phyloP scores from a whole-genome alignment of 345 rosid genomes.

The Dimocarpus longan region DNA sequence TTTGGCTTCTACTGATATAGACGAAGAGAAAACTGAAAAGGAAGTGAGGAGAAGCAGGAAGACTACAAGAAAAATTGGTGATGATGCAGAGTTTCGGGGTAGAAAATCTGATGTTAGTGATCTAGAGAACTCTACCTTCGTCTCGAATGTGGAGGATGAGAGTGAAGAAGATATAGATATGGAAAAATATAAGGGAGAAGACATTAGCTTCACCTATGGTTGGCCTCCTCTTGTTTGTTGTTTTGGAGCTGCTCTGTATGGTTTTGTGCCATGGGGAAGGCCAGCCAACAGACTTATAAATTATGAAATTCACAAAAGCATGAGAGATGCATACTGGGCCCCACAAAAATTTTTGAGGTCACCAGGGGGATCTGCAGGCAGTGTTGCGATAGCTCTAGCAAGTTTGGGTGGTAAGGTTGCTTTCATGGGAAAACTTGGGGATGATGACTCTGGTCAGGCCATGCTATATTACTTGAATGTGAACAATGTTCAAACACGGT shows the following conservation, averaged over 20 bases:
- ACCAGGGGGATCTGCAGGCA: constrained; percentile 85
- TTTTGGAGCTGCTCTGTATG: constrained; percentile 89
- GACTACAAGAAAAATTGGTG: constrained; percentile 37
- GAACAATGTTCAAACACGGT: constrained; percentile 75
- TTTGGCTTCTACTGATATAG: constrained; percentile 36
- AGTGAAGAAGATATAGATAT: constrained; percentile 64
- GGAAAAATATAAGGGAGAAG: constrained; percentile 60
- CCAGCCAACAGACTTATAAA: constrained; percentile 79
- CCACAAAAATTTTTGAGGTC: constrained; percentile 76
- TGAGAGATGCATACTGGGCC: constrained; percentile 66
- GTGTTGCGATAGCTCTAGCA: constrained; percentile 85
- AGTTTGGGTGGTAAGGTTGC: constrained; percentile 87
- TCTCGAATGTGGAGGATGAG: constrained; percentile 46
- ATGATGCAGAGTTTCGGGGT: constrained; percentile 34
- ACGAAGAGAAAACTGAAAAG: constrained; percentile 59
- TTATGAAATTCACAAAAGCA: constrained; percentile 65
- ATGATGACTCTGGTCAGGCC: constrained; percentile 78
- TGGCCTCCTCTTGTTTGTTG: constrained; percentile 99
- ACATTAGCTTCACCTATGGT: constrained; percentile 69
- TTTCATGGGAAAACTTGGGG: constrained; percentile 91
- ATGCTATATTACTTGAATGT: constrained; percentile 74
- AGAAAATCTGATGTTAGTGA: constrained; percentile 55
- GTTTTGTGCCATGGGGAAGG: constrained; percentile 87
- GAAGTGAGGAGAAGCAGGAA: constrained; percentile 47
- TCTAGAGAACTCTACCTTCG: constrained; percentile 37